Evolutionary conservation across 768 basidiomycete species (phyloP), one percentile per base, ranked within the genome.

Genomic region (Hypholoma sublateritium): DNA sequence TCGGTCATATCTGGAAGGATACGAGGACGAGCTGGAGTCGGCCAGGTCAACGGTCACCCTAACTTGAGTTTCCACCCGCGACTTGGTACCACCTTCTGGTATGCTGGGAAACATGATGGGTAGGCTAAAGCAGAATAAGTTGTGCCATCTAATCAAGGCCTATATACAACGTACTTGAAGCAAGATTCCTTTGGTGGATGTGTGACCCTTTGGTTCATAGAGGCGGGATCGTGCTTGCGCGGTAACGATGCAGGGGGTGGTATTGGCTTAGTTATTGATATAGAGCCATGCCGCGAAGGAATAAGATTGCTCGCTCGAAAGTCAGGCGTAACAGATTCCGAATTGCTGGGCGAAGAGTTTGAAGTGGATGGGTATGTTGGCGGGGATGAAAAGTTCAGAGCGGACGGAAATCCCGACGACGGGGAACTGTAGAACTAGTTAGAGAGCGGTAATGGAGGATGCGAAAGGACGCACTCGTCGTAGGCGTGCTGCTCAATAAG

Each of bases 31-130:
- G 63, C 80, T 86, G 21, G 85, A 77, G 63, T 88, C 84, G 4
- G 88, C 88, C 48, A 93, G 77, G 66, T 93, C 89, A 37, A 96
- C 77, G 3, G 87, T 84, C 39, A 95, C 83, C 67, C 93, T 86
- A 48, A 96, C 87, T 77, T 96, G 94, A 2, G 94, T 96, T 70
- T 96, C 94, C n/a, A 96, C 94, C 34, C 94, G 84, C 46, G 91
- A 93, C 72, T 96, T 95, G 13, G 93, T 87, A 22, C 93, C 94
- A 43, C 77, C 74, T 63, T 85, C 83, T 5, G 94, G 93, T 53
- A 96, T 85, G 65, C 86, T 92, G 19, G 92, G 90, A 42, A 93
- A 85, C 68, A 92, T 78, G 56, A 96, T 89, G 22, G 90, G 81
- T 55, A 94, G 80, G 65, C 92, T 93, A 41, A 52, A 47, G 28